A percentile compares a stretch with the other conserved stretches of the same genome.
Conservation (phyloP, 2,329 filamentous ascomycete genomes). For the Claviceps paspali region DNA sequence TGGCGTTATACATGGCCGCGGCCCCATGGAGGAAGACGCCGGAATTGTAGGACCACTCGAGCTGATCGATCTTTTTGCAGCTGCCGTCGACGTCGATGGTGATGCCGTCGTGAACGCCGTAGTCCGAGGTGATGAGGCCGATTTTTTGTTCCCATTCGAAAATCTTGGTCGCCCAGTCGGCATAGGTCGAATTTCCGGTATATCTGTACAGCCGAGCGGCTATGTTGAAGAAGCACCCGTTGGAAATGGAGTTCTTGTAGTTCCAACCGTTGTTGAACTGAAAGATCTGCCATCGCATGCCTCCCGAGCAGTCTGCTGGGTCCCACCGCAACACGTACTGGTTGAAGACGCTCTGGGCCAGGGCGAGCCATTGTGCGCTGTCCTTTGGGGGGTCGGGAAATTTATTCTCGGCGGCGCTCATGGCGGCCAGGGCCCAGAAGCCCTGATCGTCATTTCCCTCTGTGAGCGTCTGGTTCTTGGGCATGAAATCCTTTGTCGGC, state of each 20-base stretch:
- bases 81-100: constrained; percentile 22
- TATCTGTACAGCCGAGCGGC: constrained; percentile 59
- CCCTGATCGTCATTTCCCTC: constrained; percentile 63
- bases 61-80: constrained; percentile 37
- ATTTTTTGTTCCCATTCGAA: constrained; percentile 49
- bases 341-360: constrained; percentile 69
- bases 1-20: constrained; percentile 48
- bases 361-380: constrained; percentile 57
- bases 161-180: constrained; percentile 55
- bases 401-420: constrained; percentile 62
- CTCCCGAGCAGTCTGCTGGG: constrained; percentile 46
- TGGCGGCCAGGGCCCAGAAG: constrained; percentile 74
- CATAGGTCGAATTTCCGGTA: constrained; percentile 66
- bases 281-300: constrained; percentile 77
- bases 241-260: constrained; percentile 55
- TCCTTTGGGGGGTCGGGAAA: constrained; percentile 52
- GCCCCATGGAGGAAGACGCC: constrained; percentile 49
- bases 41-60: constrained; percentile 56
- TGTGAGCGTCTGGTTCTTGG: constrained; percentile 44
- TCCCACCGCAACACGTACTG: constrained; percentile 62
- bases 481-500: constrained; percentile 48
- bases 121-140: constrained; percentile 40
- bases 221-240: constrained; percentile 55
- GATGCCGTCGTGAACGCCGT: constrained; percentile 37
- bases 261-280: constrained; percentile 56